Base-by-base conservation (phyloP, 495 filamentous ascomycete genomes). In the Astrothelium subdiscretum region DNA sequence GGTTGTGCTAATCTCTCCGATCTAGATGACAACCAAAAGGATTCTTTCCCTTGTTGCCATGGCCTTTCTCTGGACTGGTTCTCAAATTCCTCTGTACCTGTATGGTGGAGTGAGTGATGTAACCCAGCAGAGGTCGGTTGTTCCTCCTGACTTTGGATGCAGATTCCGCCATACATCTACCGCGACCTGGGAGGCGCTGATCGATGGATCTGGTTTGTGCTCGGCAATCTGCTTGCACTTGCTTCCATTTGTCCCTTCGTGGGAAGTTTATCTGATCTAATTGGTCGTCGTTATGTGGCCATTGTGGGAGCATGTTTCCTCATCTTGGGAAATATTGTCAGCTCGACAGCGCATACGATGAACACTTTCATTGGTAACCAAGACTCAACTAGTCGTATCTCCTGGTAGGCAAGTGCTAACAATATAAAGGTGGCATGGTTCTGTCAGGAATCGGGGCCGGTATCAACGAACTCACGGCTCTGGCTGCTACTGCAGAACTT, bases 191-290 rank as follows among this genome's bases (percentile, higher is more conserved):
- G 86, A 26, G 87, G 87, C 60, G 67, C 75, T 10, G 82, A 87
- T 69, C 74, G 83, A 67, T 89, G 85, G 83, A 78, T 86, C 22
- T 89, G 87, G 87, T 86, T 89, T 77, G 80, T 87, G 29, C 77
- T 87, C 3, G 85, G 81, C 31, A 85, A 89, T 67, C 73, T 90
- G 6, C 80, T 90, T 5, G 79, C 84, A 42, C 79, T 88, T 1
- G 86, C 86, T 3, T 85, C 81, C 57, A 79, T 89, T 11, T 87
- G 86, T 61, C 87, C 87, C 8, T 89, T 90, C 63, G 86, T 89
- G 24, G 86, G 86, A 10, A 83, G 82, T n/a, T 67, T 90, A 0
- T 88, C 86, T 6, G 87, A 90, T 76, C 72, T 89, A 10, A 72
- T 87, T 58, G 87, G 87, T 38, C 83, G 87, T 64, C 82, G 87